Conservation (phyloP, 768 basidiomycete genomes). For the Candolleomyces efflorescens region DNA sequence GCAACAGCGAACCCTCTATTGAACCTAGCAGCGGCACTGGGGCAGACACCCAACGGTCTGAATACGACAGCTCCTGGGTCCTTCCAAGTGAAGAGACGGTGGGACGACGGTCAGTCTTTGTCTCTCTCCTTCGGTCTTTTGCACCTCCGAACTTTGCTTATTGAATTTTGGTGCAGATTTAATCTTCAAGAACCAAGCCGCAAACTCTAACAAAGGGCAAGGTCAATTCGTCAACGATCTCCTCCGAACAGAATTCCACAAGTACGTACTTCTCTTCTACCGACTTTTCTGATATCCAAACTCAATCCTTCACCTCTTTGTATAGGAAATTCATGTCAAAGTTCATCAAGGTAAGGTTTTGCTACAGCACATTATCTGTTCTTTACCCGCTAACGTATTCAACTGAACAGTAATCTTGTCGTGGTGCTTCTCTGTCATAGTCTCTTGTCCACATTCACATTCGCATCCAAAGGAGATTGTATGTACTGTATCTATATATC, state of each 20-base stretch:
- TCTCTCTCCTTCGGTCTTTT: not conserved
- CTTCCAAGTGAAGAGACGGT: conserved; percentile 88
- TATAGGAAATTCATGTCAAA: conserved; percentile 87
- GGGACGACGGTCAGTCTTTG: conserved; percentile 80
- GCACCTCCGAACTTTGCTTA: not conserved
- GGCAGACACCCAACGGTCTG: conserved; percentile 62
- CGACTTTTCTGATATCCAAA: not conserved
- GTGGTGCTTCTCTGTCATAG: not conserved
- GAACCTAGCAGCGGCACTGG: conserved; percentile 88
- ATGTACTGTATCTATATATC: conserved; percentile 3
- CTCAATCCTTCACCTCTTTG: conserved; percentile 1
- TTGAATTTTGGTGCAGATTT: conserved; percentile 52
- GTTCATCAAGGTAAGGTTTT: conserved; percentile 68
- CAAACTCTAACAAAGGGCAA: conserved; percentile 53
- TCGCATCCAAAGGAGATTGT: not conserved
- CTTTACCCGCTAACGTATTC: not conserved
- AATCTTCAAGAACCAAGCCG: conserved; percentile 98
- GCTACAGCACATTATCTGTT: not conserved
- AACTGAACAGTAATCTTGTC: conserved; percentile 2
- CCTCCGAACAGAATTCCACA: conserved; percentile 90
- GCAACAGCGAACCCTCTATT: conserved; percentile 85
- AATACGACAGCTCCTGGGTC: conserved; percentile 75
- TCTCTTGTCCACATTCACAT: not conserved
- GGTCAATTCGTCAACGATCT: conserved; percentile 95
- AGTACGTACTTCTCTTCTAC: conserved; percentile 42